Evolutionary conservation across 2,329 filamentous ascomycete genomes (phyloP).

Genomic region (Magnaporthales sp.): DNA sequence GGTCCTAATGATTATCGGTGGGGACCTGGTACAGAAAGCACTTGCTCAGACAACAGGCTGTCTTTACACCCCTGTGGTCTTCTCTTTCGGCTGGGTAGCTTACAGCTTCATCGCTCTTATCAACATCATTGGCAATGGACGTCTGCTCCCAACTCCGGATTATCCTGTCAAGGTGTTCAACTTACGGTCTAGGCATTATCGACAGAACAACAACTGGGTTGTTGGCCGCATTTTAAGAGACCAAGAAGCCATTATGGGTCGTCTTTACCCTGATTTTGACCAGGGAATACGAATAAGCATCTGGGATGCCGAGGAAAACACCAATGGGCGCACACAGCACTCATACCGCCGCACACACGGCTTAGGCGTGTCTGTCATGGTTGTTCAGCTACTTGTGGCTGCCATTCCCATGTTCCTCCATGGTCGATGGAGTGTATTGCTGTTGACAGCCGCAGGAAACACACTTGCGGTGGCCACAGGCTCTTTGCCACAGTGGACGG

Average conservation of each 20-base stretch:
- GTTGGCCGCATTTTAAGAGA: slow-evolving; percentile 9
- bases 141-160: slow-evolving; percentile 11
- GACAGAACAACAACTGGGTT: slow-evolving; percentile 12
- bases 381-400: slow-evolving; percentile 24
- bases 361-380: slow-evolving; percentile 15
- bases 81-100: slow-evolving; percentile 16
- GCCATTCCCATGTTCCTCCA: slow-evolving; percentile 21
- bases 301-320: slow-evolving; percentile 12
- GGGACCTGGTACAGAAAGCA: slow-evolving; percentile 13
- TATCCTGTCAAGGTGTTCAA: slow-evolving; percentile 15
- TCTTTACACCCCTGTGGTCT: slow-evolving; percentile 13
- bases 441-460: slow-evolving; percentile 28
- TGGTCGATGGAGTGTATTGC: slow-evolving; percentile 28
- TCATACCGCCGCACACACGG: slow-evolving; percentile 10
- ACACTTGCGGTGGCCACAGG: slow-evolving; percentile 25
- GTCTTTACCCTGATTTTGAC: not conserved
- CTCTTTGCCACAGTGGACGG: slow-evolving; percentile 29
- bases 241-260: slow-evolving; percentile 2
- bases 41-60: slow-evolving; percentile 12
- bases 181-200: slow-evolving; percentile 11
- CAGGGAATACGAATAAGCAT: slow-evolving; percentile 14
- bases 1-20: slow-evolving; percentile 13
- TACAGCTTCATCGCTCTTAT: slow-evolving; percentile 13
- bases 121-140: slow-evolving; percentile 12
- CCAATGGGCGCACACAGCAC: no score